These are phyloP conservation scores for Quercus aquifolioides DNA, from an alignment of 306 rosid species.

Conservation along the genomic window DNA sequence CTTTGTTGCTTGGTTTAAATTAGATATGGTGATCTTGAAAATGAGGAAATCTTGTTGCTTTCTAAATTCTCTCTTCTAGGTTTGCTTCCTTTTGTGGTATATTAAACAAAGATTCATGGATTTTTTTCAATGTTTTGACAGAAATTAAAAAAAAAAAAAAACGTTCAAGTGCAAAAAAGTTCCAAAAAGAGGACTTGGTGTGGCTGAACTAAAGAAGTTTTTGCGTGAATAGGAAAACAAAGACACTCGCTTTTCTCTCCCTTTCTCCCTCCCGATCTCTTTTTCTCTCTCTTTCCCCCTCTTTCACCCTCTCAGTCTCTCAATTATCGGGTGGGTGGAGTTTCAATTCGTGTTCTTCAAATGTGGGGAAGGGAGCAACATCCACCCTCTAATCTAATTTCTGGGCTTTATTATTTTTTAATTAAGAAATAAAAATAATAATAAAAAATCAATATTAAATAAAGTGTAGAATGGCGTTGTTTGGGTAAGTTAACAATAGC, in stretches of 20 bases:
- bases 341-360: too few relatives aligned
- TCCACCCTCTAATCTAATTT: too few relatives aligned
- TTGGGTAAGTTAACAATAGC: too few relatives aligned
- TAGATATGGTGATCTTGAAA: slow-evolving; percentile 29
- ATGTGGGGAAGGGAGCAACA: too few relatives aligned
- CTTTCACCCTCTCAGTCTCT: too few relatives aligned
- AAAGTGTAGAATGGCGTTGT: too few relatives aligned
- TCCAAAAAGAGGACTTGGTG: slow-evolving; percentile 79
- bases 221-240: slow-evolving; percentile 42
- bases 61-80: slow-evolving; percentile 11
- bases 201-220: slow-evolving; percentile 67
- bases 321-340: too few relatives aligned
- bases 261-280: too few relatives aligned
- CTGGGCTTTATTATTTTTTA: too few relatives aligned
- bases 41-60: slow-evolving; percentile 19
- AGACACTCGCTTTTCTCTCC: slow-evolving; percentile 12
- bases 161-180: slow-evolving; percentile 37
- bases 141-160: not conserved
- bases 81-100: not conserved
- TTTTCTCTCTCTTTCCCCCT: too few relatives aligned
- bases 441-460: too few relatives aligned
- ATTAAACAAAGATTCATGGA: not conserved
- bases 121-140: not conserved
- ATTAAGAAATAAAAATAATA: too few relatives aligned
- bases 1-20: slow-evolving; percentile 23